Evolutionary conservation across 1,284 basidiomycete genomes (phyloP), one percentile per base, ranked within the genome.

Genomic region (Ganoderma lucidum): DNA sequence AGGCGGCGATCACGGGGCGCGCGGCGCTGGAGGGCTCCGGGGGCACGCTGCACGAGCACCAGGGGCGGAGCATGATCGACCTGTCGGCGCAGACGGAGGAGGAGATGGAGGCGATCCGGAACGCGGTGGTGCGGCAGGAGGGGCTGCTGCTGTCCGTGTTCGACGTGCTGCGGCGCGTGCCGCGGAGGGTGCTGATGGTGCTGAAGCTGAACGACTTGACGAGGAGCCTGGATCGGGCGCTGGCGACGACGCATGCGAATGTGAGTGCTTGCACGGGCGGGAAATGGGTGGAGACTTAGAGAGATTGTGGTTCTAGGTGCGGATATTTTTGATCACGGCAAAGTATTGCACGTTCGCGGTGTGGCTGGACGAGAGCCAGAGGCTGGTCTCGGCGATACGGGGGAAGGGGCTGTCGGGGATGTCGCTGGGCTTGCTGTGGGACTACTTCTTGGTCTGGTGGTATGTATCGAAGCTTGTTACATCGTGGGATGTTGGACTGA

Each of bases 321-420:
- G 96, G 14, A 90, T 98, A 76, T 99, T 98, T 80, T 80, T 99
- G 51, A 94, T 99, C 70, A 93, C 94, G 6, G 96, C 96, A 0
- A 93, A 95, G 75, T 98, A 95, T 80, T 99, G 97, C 80, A 88
- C 92, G 61, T 85, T 84, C 28, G 90, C 96, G 48, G 93, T 96
- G 2, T 98, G 96, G 92, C 84, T 88, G 74, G 93, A 94, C 76
- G 95, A 97, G 69, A 85, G 86, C 74, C 83, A 85, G 66, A 84
- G 84, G 15, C 74, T 90, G 6, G 80, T 85, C 66, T 80, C 84
- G 66, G 75, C 80, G 71, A 83, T 91, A 81, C 80, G 84, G 64
- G 80, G 82, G 51, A 80, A 81, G 37, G 89, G 90, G 0, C 78
- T 90, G 9, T 73, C 72, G 2, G 64, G 68, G 12, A 78, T 90